Base-by-base conservation (phyloP, 352 stramenopile genomes). In the Phytophthora palmivora region DNA sequence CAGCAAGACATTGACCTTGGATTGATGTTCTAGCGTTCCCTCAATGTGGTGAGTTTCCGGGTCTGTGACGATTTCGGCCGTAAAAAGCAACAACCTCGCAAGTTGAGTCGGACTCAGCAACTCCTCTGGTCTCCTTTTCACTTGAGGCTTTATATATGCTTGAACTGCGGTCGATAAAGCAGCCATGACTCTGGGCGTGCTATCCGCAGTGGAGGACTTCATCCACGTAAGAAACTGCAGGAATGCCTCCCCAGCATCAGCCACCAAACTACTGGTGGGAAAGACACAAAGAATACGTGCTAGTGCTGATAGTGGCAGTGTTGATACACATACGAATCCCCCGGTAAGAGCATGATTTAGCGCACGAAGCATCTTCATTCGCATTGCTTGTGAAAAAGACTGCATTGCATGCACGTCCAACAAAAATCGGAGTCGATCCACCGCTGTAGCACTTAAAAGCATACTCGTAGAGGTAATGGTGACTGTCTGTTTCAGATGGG, bases 321-420 rank as follows among this genome's bases (percentile, higher is more conserved):
- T 26, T 16, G 68, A 50, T 1, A 30, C 55, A 32, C 43, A 42
- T 4, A 82, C 82, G 55, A 90, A 91, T 0, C 77, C 84, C 16
- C 72, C 55, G 8, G 85, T 91, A 6, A 95, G 74, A 15, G 72
- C 74, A 9, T 84, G 54, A 19, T 67, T 72, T 12, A 92, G 32
- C 3, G 82, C 66, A 37, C 58, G 58, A 26, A 90, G 74, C 56
- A 82, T 78, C 28, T 80, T 78, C 19, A 58, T 69, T 36, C 79
- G 76, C 43, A 89, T 89, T 10, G 73, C 74, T 41, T 90, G 74
- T 14, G 84, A 78, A 50, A 92, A 94, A 22, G 87, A 94, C 6
- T 77, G 81, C 67, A 93, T 73, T 6, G 90, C 81, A 58, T 92
- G 81, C 2, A 91, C 74, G 28, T 92, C 79, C 36, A 94, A 68